Evolutionary conservation across 2,329 filamentous ascomycete genomes (phyloP), one percentile per base, ranked within the genome.

Genomic region (Macroventuria anomochaeta): DNA sequence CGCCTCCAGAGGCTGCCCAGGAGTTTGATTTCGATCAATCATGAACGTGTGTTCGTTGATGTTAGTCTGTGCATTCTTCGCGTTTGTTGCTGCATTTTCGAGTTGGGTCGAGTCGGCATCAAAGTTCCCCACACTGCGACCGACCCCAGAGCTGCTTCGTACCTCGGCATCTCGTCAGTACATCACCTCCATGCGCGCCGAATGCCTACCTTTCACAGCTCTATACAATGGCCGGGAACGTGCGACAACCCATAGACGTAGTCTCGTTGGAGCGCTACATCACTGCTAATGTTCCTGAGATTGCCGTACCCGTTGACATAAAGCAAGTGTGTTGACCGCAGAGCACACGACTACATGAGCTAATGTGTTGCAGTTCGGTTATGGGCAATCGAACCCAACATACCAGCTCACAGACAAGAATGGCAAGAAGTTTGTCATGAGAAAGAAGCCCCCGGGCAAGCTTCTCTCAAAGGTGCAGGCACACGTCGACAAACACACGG

Each of bases 381-480:
- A 96, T 74, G 95, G 95, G 55, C 95, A 97, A 78, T 96, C 91
- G 53, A 99, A 97, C 74, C 95, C 95, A 37, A 99, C 95, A 2
- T 99, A 97, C 78, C 91, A 93, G 69, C 82, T 97, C 69, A 96
- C 87, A 13, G 87, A 87, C 46, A 81, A 85, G 61, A 81, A 86
- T 71, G 85, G 87, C 44, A 75, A 80, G 63, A 86, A 87, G 71
- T 96, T 88, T 77, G 95, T 99, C 28, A 84, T 97, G 80, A 91
- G 95, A 74, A 97, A 99, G 84, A 97, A 97, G 79, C 95, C 95
- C 0, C 93, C 95, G n/a, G 95, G 95, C 60, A 87, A 88, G 78
- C 87, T 99, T 32, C 83, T 97, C 42, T 96, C 91, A 66, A 68
- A 70, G 59, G 65, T 64, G 54, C 10, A 39, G 28, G 17, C 20